Conservation (phyloP, 2,329 filamentous ascomycete species). For the Aspergillus sp. region DNA sequence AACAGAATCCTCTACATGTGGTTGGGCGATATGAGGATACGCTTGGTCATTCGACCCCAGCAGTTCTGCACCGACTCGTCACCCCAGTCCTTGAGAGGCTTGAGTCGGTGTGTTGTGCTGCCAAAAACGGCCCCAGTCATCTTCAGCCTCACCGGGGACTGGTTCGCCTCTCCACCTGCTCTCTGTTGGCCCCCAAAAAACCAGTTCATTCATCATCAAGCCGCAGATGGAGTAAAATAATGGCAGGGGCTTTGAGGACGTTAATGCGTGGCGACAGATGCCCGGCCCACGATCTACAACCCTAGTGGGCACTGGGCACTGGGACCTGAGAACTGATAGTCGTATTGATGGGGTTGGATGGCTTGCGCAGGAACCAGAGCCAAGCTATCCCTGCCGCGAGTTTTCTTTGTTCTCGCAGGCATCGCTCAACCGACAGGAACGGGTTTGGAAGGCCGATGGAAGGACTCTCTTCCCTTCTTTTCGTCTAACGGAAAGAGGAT, state of each 20-base stretch:
- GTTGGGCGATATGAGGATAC: constrained; percentile 7
- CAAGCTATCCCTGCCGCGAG: background rate
- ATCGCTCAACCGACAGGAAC: constrained; percentile 1
- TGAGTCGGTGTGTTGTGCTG: constrained; percentile 1
- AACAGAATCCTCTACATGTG: background rate
- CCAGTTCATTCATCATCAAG: background rate
- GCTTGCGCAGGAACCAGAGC: constrained; percentile 25
- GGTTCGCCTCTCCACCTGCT: background rate
- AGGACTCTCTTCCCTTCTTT: constrained; percentile 1
- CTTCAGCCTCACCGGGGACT: background rate
- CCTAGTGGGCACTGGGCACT: background rate
- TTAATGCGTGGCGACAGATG: constrained; percentile 3
- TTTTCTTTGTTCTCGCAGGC: constrained; percentile 14
- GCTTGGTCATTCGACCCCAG: background rate
- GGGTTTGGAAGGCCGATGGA: constrained; percentile 6
- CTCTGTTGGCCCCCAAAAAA: background rate
- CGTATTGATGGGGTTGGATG: constrained; percentile 12
- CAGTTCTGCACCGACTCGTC: background rate
- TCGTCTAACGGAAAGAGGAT: background rate
- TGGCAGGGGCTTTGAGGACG: background rate
- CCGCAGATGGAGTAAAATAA: background rate
- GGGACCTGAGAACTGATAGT: constrained; percentile 6
- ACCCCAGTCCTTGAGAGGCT: background rate
- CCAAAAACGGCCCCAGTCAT: background rate
- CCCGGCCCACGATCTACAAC: constrained; percentile 15